Evolutionary conservation across 352 stramenopile genomes (phyloP).

Genomic region (Pythium folliculosum): DNA sequence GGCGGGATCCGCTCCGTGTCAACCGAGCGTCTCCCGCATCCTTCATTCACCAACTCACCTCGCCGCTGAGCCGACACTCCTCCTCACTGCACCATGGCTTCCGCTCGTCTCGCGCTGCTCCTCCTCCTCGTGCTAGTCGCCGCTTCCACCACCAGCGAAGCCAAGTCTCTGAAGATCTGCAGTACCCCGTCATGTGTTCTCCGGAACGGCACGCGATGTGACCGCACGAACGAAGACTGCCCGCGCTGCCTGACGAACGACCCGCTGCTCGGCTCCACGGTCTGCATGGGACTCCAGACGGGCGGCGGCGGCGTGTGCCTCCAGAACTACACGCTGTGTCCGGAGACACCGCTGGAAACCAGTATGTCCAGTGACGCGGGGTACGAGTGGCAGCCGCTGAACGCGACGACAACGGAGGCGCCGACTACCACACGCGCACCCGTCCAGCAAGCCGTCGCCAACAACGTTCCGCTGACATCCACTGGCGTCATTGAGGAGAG

Average conservation of each 20-base stretch:
- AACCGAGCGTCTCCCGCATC: neutral
- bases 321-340: conserved; percentile 1
- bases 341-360: conserved; percentile 1
- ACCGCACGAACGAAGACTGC: conserved; percentile 1
- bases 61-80: neutral
- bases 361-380: neutral
- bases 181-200: neutral
- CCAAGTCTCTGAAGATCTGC: neutral
- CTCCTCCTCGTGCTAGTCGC: neutral
- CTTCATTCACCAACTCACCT: conserved; percentile 1
- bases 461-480: neutral
- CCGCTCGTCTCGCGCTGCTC: neutral
- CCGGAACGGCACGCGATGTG: conserved; percentile 9
- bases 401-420: neutral
- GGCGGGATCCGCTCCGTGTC: neutral
- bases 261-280: neutral
- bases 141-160: neutral
- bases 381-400: neutral
- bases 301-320: neutral
- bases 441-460: neutral
- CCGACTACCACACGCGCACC: neutral
- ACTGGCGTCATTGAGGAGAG: neutral
- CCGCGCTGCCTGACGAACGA: conserved; percentile 2
- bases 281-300: neutral
- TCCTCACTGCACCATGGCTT: neutral